Percentiles rank a stretch among this genome's conserved stretches.
Conservation (phyloP, 2,329 filamentous ascomycete genomes). For the Emydomyces testavorans region DNA sequence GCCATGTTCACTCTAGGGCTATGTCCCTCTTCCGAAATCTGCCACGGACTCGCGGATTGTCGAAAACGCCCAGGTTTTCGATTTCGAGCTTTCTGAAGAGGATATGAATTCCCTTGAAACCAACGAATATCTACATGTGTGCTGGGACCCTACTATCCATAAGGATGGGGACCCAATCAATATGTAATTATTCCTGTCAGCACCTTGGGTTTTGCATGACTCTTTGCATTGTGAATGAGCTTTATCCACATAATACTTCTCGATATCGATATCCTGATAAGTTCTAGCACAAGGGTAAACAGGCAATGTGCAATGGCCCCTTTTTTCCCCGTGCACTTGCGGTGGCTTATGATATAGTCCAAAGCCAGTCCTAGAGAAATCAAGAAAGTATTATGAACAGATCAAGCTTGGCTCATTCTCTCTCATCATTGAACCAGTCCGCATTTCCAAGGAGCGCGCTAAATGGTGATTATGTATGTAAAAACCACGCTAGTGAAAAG, state of each 20-base stretch:
- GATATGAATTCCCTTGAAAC: slow-evolving; percentile 49
- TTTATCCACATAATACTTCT: background rate
- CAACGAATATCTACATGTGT: slow-evolving; percentile 45
- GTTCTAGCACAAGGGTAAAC: too few species aligned
- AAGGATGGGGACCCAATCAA: slow-evolving; percentile 13
- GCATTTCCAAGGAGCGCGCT: background rate
- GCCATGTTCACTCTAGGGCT: slow-evolving; percentile 34
- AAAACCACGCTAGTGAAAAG: slow-evolving; percentile 1
- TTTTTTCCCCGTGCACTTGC: too few species aligned
- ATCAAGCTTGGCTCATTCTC: background rate
- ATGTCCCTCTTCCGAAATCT: slow-evolving; percentile 52
- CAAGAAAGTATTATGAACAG: background rate
- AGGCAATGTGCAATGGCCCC: too few species aligned
- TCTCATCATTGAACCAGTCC: background rate
- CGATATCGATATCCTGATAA: too few species aligned
- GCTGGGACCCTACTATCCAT: slow-evolving; percentile 42
- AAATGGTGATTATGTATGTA: background rate
- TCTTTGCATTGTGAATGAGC: background rate
- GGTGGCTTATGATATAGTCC: too few species aligned
- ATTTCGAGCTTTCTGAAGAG: slow-evolving; percentile 48
- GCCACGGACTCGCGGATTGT: slow-evolving; percentile 49
- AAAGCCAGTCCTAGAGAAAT: background rate
- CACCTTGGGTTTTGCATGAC: background rate
- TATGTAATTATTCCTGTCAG: background rate
- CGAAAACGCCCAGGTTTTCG: slow-evolving; percentile 49